Conservation (phyloP, 2,329 filamentous ascomycete species). For the Shiraia sp. region DNA sequence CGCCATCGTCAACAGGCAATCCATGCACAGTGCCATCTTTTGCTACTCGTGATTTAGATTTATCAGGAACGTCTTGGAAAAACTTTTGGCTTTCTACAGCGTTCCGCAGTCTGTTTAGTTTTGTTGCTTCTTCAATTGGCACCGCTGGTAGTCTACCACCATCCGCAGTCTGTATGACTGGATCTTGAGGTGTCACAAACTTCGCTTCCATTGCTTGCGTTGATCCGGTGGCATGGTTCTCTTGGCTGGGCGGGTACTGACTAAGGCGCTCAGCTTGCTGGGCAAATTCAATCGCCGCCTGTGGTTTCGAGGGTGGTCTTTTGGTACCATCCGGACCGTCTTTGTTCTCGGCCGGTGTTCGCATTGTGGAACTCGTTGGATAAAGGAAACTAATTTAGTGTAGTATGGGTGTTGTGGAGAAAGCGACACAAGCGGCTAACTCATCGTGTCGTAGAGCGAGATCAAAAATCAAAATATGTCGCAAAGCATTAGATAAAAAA, state of each 20-base stretch:
- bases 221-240: constrained; percentile 48
- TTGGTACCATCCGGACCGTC: constrained; percentile 19
- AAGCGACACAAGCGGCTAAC: constrained; percentile 15
- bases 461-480: too few species aligned
- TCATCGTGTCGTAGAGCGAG: background rate
- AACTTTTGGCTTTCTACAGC: constrained; percentile 49
- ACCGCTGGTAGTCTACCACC: constrained; percentile 70
- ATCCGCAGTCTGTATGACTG: constrained; percentile 70
- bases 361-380: constrained; percentile 29
- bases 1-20: constrained; percentile 25
- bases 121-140: constrained; percentile 70
- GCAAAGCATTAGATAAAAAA: too few species aligned
- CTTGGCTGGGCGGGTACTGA: constrained; percentile 46
- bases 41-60: constrained; percentile 41
- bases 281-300: constrained; percentile 59
- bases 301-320: constrained; percentile 34
- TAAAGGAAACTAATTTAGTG: constrained; percentile 12
- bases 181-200: constrained; percentile 69
- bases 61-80: constrained; percentile 29
- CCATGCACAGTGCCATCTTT: constrained; percentile 50
- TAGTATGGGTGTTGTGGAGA: constrained; percentile 26
- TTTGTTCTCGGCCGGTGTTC: constrained; percentile 23
- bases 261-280: constrained; percentile 60
- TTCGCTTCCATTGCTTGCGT: constrained; percentile 64
- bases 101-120: constrained; percentile 67